These are phyloP conservation scores for Agroathelia rolfsii DNA, from an alignment of 1,284 basidiomycete genomes.

Conservation along the genomic window DNA sequence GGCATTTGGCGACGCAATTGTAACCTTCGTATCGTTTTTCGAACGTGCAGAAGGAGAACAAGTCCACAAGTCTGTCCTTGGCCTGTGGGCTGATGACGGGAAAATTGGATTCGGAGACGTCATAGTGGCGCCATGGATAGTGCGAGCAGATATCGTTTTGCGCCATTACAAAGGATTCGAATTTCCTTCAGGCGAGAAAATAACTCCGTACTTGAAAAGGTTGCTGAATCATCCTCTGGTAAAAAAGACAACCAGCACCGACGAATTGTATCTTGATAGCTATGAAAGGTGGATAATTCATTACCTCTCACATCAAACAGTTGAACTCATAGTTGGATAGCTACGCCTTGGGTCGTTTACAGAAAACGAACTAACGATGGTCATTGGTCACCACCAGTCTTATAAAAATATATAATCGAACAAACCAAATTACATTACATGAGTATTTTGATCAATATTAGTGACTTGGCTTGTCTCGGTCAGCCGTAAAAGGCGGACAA, in stretches of 20 bases:
- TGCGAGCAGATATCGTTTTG: constrained; percentile 54
- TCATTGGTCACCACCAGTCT: too few species aligned
- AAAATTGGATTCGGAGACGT: constrained; percentile 61
- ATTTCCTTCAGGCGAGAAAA: constrained; percentile 36
- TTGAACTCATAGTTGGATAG: too few species aligned
- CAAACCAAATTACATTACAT: too few species aligned
- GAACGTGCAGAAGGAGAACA: constrained; percentile 50
- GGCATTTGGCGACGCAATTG: constrained; percentile 49
- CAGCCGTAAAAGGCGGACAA: too few species aligned
- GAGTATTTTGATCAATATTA: too few species aligned
- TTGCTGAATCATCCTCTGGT: constrained; percentile 56
- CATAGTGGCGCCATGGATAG: constrained; percentile 66
- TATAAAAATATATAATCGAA: too few species aligned
- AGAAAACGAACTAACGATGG: too few species aligned
- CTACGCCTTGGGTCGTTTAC: too few species aligned
- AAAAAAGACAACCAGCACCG: constrained; percentile 59
- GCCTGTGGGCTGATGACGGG: constrained; percentile 45
- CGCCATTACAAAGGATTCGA: constrained; percentile 62
- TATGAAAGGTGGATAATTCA: constrained; percentile 61
- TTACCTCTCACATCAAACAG: too few species aligned
- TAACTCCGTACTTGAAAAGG: constrained; percentile 43
- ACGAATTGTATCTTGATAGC: constrained; percentile 66
- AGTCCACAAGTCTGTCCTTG: constrained; percentile 29
- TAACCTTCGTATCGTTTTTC: constrained; percentile 45
- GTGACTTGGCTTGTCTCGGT: too few species aligned